Evolutionary conservation across 2,329 filamentous ascomycete species (phyloP), one percentile per base, ranked within the genome.

Genomic region (Fusarium scirpi): DNA sequence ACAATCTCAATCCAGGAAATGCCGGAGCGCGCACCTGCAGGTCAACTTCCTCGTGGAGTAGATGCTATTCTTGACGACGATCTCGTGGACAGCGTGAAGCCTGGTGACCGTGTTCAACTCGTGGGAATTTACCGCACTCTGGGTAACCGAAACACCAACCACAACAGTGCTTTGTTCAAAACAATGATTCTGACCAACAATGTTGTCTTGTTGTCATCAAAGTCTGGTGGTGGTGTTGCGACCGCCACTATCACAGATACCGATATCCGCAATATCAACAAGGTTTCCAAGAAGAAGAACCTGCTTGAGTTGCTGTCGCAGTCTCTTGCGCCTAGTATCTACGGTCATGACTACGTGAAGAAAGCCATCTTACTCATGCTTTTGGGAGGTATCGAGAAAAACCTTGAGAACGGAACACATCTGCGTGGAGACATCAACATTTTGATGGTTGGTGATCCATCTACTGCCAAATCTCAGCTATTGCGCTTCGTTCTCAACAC

Each of bases 1-100:
- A 97, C 93, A 18, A 94, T 99, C 65, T 98, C 95, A 0, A 98
- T 99, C 72, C 96, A 99, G 82, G 96, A 99, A 84, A 99, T 99
- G 96, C 96, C 96, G 1, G 96, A 99, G 81, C 87, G 95, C 74
- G 96, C 96, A 4, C 96, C 96, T 57, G 95, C 96, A 63, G 96
- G 96, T 56, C 96, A 98, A 84, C 87, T 99, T 70, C 96, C 96
- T 64, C 91, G 96, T 57, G 94, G 95, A 59, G 96, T 99, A 20
- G 96, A 99, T 81, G 94, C 98, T 16, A 94, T 99, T 73, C 85
- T 99, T 71, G 96, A 99, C 78, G 96, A 99, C 79, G 96, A 99
- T 78, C 86, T 99, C 56, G 96, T 98, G 18, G 96, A 99, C 79
- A 90, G 89, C 63, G 93, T 96, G 65, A 99, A 99, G 82, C 96